A percentile compares a stretch with the other conserved stretches of the same genome.
Conservation (phyloP, 371 early-diverging fungal species). For the Mortierella sp. region DNA sequence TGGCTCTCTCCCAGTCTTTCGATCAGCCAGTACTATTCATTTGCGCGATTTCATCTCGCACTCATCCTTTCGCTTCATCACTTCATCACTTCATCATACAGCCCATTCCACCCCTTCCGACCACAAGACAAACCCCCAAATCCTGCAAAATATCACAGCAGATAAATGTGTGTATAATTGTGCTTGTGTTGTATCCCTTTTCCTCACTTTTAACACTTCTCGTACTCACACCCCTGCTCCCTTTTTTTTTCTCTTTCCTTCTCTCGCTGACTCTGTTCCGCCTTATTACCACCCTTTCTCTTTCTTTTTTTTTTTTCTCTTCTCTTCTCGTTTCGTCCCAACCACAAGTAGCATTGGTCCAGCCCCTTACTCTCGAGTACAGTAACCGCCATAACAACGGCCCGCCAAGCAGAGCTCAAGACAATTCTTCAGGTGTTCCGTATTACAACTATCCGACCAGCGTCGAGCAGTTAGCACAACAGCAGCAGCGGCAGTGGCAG, state of each 20-base stretch:
- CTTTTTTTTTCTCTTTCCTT: background rate
- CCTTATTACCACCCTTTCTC: background rate
- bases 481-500: background rate
- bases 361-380: background rate
- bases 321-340: background rate
- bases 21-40: no score
- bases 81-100: no score
- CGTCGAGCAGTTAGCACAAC: background rate
- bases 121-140: no score
- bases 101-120: no score
- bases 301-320: background rate
- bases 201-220: background rate
- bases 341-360: background rate
- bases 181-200: background rate
- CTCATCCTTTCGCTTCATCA: no score
- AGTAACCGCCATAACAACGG: background rate
- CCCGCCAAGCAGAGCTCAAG: conserved; percentile 2
- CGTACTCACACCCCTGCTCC: background rate
- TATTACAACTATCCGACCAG: background rate
- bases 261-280: background rate
- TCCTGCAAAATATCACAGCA: no score
- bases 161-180: no score
- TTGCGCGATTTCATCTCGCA: no score
- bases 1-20: no score
- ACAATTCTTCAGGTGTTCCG: background rate